Percentiles rank a stretch among this genome's conserved stretches.
phyloP scores from a whole-genome alignment of 2,329 filamentous ascomycete species.

The Sporothrix brunneoviolacea region DNA sequence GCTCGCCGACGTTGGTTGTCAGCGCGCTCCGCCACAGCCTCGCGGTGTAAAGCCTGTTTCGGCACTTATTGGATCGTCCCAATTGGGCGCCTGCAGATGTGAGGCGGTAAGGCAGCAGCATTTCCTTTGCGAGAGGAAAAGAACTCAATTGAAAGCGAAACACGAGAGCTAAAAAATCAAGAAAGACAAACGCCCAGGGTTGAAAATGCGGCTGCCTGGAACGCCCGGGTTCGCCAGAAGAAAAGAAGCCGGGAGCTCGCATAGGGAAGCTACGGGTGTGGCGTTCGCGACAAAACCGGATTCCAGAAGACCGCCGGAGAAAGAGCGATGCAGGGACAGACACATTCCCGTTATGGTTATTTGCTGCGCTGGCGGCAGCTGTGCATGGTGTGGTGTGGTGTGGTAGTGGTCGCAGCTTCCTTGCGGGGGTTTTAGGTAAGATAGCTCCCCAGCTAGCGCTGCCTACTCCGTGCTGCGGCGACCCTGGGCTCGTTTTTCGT shows the following conservation, averaged over 20 bases:
- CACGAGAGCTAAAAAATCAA: not conserved
- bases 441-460: too few relatives aligned
- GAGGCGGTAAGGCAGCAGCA: too few relatives aligned
- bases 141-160: not conserved
- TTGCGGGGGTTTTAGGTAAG: slow-evolving; percentile 4
- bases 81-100: not conserved
- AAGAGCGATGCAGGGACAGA: too few relatives aligned
- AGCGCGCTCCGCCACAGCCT: not conserved
- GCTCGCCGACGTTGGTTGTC: not conserved
- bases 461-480: too few relatives aligned
- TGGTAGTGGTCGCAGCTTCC: too few relatives aligned
- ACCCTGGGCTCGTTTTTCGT: slow-evolving; percentile 12
- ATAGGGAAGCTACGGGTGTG: not conserved
- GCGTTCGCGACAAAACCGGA: too few relatives aligned
- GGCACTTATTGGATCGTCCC: not conserved
- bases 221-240: not conserved
- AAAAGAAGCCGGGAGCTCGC: not conserved
- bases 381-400: too few relatives aligned
- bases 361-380: too few relatives aligned
- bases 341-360: too few relatives aligned
- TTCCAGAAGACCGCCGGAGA: too few relatives aligned
- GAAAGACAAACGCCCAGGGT: too few relatives aligned
- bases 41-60: slow-evolving; percentile 6
- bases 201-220: slow-evolving; percentile 4
- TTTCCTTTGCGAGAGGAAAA: not conserved